Percentiles rank a stretch among this genome's conserved stretches.
These are phyloP conservation scores for Hypoxylon sp. DNA, from an alignment of 2,329 filamentous ascomycete species.

Conservation along the genomic window DNA sequence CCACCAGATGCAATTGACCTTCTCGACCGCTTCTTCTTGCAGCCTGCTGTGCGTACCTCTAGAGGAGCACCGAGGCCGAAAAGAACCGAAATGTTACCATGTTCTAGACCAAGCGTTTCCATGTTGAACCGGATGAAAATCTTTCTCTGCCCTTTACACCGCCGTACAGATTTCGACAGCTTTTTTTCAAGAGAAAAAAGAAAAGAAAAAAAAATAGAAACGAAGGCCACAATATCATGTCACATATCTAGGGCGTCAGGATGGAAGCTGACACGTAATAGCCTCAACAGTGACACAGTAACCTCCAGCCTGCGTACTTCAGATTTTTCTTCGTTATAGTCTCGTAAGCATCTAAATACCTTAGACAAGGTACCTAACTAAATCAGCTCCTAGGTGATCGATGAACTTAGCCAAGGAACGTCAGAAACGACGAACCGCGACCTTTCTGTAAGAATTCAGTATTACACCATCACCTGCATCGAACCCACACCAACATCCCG, in stretches of 20 bases:
- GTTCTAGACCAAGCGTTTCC: conserved; percentile 14
- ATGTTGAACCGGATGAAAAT: conserved; percentile 1
- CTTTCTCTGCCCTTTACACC: not conserved
- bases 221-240: no score
- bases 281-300: no score
- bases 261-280: no score
- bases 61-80: conserved; percentile 8
- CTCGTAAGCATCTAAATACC: no score
- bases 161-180: not conserved
- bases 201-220: not conserved
- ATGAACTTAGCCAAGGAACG: not conserved
- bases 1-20: conserved; percentile 14
- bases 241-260: no score
- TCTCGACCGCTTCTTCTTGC: conserved; percentile 7
- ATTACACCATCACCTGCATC: conserved; percentile 6
- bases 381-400: no score
- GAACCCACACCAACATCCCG: not conserved
- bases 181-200: not conserved
- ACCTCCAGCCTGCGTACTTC: no score
- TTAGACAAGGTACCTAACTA: no score
- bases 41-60: not conserved
- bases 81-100: not conserved
- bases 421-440: not conserved
- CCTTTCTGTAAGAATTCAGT: not conserved
- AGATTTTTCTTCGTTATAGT: no score